Conservation (phyloP, 495 filamentous ascomycete species). For the Penicillium bialowiezense region DNA sequence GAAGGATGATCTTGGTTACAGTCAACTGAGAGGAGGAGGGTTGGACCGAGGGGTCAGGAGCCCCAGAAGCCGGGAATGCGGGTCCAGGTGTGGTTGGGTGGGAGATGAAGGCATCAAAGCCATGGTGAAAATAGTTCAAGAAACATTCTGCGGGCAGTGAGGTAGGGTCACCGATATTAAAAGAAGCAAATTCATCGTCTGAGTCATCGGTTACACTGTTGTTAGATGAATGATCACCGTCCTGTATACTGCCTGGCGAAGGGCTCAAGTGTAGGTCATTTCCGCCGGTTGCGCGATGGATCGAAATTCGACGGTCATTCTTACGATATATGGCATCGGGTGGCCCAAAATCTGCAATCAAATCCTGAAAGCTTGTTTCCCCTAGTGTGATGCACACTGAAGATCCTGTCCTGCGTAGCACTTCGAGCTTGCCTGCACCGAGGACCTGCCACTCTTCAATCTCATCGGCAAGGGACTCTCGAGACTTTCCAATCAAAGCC, state of each 20-base stretch:
- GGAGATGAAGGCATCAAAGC: conserved; percentile 91
- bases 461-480: conserved; percentile 70
- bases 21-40: conserved; percentile 60
- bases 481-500: conserved; percentile 54
- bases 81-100: conserved; percentile 65
- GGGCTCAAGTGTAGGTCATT: conserved; percentile 40
- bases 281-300: conserved; percentile 57
- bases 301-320: conserved; percentile 86
- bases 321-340: conserved; percentile 96
- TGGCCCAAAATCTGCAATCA: conserved; percentile 84
- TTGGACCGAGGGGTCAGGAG: conserved; percentile 34
- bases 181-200: conserved; percentile 54
- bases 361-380: conserved; percentile 83
- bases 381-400: conserved; percentile 69
- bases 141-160: conserved; percentile 69
- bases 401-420: conserved; percentile 60
- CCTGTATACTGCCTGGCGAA: conserved; percentile 47
- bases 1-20: conserved; percentile 85
- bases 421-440: conserved; percentile 71
- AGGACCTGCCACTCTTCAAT: conserved; percentile 73
- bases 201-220: conserved; percentile 77
- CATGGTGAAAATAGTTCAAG: conserved; percentile 94
- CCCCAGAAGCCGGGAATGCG: conserved; percentile 51
- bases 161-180: conserved; percentile 33
- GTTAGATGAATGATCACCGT: conserved; percentile 80